A percentile compares a stretch with the other conserved stretches of the same genome.
These are phyloP conservation scores for Spencermartinsiella ligniputridi DNA, from an alignment of 1,139 yeast species.

Conservation along the genomic window DNA sequence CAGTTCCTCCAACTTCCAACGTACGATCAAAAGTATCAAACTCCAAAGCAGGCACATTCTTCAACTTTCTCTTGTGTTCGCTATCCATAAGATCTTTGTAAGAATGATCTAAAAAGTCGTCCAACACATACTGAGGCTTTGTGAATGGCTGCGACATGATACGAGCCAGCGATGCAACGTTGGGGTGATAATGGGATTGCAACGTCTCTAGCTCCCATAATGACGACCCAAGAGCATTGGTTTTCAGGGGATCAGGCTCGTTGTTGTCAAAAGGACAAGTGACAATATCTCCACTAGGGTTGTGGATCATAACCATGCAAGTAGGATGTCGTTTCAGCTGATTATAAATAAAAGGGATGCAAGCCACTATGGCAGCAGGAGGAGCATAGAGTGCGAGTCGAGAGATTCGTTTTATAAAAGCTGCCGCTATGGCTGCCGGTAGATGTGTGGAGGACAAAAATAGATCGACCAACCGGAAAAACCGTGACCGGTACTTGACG, in stretches of 20 bases:
- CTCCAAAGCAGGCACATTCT: constrained; percentile 73
- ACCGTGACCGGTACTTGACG: constrained; percentile 78
- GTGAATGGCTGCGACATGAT: constrained; percentile 86
- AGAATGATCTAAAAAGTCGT: constrained; percentile 92
- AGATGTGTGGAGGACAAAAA: constrained; percentile 86
- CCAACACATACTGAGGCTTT: constrained; percentile 81
- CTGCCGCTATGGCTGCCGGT: constrained; percentile 77
- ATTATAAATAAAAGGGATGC: constrained; percentile 89
- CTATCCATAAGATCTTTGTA: constrained; percentile 70
- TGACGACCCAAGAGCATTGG: constrained; percentile 79
- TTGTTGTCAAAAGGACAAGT: constrained; percentile 62
- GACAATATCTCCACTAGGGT: constrained; percentile 36
- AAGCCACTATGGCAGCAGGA: constrained; percentile 83
- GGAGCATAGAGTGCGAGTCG: constrained; percentile 74
- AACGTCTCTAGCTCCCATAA: constrained; percentile 86
- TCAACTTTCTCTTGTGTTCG: constrained; percentile 66
- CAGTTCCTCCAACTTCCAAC: constrained; percentile 34
- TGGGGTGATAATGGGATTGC: constrained; percentile 91
- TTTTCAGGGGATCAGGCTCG: constrained; percentile 69
- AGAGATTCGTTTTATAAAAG: constrained; percentile 80
- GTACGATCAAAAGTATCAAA: constrained; percentile 51
- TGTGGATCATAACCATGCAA: constrained; percentile 85
- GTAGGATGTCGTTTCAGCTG: constrained; percentile 86
- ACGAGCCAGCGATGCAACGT: constrained; percentile 85
- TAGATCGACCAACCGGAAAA: constrained; percentile 79